These are phyloP conservation scores for Fusarium caatingaense DNA, from an alignment of 2,329 filamentous ascomycete species.

Conservation along the genomic window DNA sequence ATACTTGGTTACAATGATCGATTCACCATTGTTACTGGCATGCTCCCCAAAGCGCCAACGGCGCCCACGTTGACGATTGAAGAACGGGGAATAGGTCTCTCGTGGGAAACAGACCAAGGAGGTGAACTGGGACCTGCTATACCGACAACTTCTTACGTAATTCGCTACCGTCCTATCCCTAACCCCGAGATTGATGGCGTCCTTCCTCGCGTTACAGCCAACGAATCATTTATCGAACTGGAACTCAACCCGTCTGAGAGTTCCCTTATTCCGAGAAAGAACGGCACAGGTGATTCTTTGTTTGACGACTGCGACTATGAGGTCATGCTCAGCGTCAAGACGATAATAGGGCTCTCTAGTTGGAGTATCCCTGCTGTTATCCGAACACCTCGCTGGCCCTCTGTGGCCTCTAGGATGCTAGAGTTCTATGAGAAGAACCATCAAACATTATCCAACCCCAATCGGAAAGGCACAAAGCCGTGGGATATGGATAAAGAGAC, in stretches of 20 bases:
- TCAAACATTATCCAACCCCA: not conserved
- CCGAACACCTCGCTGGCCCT: not conserved
- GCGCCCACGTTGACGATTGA: not conserved
- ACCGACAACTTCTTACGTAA: not conserved
- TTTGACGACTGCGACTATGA: not conserved
- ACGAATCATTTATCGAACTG: not conserved
- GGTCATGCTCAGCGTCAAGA: not conserved
- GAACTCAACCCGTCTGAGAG: not conserved
- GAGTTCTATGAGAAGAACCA: not conserved
- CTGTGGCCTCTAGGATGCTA: not conserved
- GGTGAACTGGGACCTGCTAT: not conserved
- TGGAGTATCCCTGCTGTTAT: not conserved
- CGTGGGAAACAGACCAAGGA: not conserved
- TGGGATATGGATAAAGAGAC: not conserved
- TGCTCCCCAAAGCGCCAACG: not conserved
- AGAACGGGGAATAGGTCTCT: not conserved
- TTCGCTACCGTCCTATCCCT: not conserved
- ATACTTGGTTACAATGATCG: not conserved
- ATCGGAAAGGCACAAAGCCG: not conserved
- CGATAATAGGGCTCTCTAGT: not conserved
- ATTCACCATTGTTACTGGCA: conserved; percentile 1
- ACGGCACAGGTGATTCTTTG: not conserved
- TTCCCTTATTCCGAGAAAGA: not conserved
- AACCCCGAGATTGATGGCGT: not conserved
- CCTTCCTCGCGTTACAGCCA: not conserved